Percentiles rank a stretch among this genome's conserved stretches.
Evolutionary conservation across 805 yeast species (phyloP).

Genomic region (Pichia gijzeniarum): DNA sequence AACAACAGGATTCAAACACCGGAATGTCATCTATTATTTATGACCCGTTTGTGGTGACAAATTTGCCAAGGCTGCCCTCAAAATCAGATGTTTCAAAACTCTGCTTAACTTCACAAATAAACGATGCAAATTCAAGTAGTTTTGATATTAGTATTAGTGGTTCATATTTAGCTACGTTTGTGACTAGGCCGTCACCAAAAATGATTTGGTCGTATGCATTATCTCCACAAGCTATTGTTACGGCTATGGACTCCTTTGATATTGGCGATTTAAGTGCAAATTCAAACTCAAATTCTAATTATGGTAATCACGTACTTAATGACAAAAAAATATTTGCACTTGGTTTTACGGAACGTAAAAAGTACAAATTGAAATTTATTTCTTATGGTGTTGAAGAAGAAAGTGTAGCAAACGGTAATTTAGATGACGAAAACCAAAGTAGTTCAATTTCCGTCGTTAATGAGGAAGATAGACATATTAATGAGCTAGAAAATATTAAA

Average conservation of each 20-base stretch:
- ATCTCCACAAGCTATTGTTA: conserved; percentile 40
- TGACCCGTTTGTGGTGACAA: conserved; percentile 30
- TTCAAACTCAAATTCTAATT: conserved; percentile 5
- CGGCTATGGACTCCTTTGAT: conserved; percentile 34
- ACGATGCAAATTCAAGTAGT: conserved; percentile 27
- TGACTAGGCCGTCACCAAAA: conserved; percentile 52
- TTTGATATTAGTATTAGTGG: conserved; percentile 51
- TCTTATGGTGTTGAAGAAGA: conserved; percentile 19
- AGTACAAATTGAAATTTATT: conserved; percentile 23
- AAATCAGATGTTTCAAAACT: conserved; percentile 17
- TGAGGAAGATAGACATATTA: conserved; percentile 25
- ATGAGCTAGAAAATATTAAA: conserved; percentile 30
- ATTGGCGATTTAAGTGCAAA: conserved; percentile 15
- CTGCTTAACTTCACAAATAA: conserved; percentile 24
- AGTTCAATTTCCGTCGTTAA: conserved; percentile 22
- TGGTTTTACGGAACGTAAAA: conserved; percentile 33
- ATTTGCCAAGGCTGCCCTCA: conserved; percentile 28
- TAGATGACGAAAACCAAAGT: conserved; percentile 17
- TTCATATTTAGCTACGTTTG: conserved; percentile 44
- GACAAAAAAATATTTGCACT: conserved; percentile 27
- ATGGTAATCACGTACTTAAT: conserved; percentile 2
- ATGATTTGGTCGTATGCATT: conserved; percentile 49
- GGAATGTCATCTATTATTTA: conserved; percentile 19
- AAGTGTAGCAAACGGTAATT: conserved; percentile 16
- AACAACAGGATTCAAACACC: not conserved